Evolutionary conservation across 2,329 filamentous ascomycete genomes (phyloP).

Genomic region (Ilyonectria mors-panacis): DNA sequence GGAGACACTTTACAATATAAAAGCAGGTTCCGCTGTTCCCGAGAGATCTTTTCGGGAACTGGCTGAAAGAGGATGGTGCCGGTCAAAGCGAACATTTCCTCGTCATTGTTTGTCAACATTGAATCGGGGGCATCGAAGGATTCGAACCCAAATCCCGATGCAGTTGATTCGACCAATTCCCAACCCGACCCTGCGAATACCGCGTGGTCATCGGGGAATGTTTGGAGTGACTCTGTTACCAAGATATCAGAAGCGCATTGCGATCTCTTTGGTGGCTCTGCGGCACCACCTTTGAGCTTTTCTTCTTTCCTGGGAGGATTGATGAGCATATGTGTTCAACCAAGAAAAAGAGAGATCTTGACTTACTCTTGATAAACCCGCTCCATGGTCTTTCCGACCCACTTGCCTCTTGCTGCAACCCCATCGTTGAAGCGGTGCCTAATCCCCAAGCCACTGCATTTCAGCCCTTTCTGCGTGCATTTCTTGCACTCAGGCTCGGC

Average conservation of each 20-base stretch:
- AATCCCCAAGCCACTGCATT: slow-evolving; percentile 44
- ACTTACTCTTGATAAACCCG: slow-evolving; percentile 41
- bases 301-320: not conserved
- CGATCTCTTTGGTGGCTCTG: too few relatives aligned
- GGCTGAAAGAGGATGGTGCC: slow-evolving; percentile 24
- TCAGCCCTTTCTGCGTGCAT: slow-evolving; percentile 40
- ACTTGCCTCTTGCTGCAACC: slow-evolving; percentile 44
- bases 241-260: not conserved
- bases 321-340: not conserved
- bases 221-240: not conserved
- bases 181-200: not conserved
- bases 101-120: not conserved
- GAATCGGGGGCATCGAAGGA: not conserved
- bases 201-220: too few relatives aligned
- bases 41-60: slow-evolving; percentile 27
- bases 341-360: accelerated
- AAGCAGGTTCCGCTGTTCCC: slow-evolving; percentile 35
- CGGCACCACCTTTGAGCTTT: not conserved
- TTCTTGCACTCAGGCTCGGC: slow-evolving; percentile 41
- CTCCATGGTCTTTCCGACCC: slow-evolving; percentile 47
- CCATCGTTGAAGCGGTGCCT: slow-evolving; percentile 47
- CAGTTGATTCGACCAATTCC: not conserved
- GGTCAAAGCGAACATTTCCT: not conserved
- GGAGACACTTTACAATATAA: slow-evolving; percentile 30
- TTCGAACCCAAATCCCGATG: not conserved